These are phyloP conservation scores for Geotrichum armillariae DNA, from an alignment of 1,139 yeast genomes.

Conservation along the genomic window DNA sequence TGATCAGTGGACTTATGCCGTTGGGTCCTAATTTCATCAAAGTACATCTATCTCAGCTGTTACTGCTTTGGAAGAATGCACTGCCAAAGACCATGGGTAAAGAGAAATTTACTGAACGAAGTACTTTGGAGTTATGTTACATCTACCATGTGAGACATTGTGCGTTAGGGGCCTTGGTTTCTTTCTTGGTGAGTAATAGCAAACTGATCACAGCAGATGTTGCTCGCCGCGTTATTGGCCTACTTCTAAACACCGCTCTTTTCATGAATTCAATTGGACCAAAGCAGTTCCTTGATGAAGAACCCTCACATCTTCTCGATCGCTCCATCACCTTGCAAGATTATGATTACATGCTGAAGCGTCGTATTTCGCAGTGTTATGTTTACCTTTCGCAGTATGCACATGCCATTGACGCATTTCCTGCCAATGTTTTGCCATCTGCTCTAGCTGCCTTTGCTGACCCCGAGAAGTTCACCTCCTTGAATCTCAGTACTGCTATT, in stretches of 20 bases:
- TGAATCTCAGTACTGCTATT: conserved; percentile 37
- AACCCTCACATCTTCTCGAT: conserved; percentile 29
- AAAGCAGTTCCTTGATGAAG: conserved; percentile 33
- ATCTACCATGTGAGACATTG: conserved; percentile 40
- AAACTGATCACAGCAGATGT: conserved; percentile 43
- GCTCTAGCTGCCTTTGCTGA: conserved; percentile 40
- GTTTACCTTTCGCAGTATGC: conserved; percentile 31
- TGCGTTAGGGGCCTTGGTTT: conserved; percentile 39
- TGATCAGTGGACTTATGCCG: conserved; percentile 75
- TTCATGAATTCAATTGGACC: conserved; percentile 34
- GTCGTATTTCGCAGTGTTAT: conserved; percentile 41
- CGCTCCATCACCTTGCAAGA: conserved; percentile 31
- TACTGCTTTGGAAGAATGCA: conserved; percentile 80
- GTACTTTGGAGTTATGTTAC: conserved; percentile 37
- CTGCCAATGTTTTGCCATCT: conserved; percentile 39
- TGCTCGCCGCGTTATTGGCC: conserved; percentile 37
- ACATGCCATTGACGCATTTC: conserved; percentile 31
- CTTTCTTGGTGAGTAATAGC: conserved; percentile 40
- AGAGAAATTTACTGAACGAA: conserved; percentile 34
- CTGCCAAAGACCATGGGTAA: conserved; percentile 49
- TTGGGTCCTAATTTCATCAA: conserved; percentile 64
- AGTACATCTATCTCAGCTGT: conserved; percentile 71
- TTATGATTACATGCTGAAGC: conserved; percentile 35
- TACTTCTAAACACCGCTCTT: conserved; percentile 38
- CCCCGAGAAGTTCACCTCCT: conserved; percentile 34